Base-by-base conservation (phyloP, 768 basidiomycete species). In the Hirschioporus abietinus region DNA sequence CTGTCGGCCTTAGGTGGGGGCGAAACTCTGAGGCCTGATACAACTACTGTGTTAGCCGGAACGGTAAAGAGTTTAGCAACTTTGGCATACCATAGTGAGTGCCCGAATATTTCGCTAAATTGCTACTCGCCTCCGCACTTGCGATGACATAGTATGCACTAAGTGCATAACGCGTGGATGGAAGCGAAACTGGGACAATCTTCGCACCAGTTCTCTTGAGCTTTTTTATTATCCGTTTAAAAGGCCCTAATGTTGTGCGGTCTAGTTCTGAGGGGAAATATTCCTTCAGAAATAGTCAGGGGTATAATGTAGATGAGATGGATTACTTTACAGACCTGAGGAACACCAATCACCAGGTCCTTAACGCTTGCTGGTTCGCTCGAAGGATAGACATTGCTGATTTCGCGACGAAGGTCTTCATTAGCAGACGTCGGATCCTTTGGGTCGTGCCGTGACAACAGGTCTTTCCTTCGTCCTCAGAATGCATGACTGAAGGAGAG, bases 91-190 rank as follows among this genome's bases (percentile, higher is more conserved):
- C 96, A 72, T 88, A 97, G 71, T 90, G 84, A 1, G 95, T 84
- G 0, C 96, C 96, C 62, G 96, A 94, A 72, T 90, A 99, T 57
- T 95, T 81, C 4, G 92, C 93, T 66, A 99, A 79, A 72, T 96
- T 97, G 66, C 93, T 95, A 68, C 92, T 91, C 0, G 96, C 96
- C 74, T 98, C 96, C 0, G 96, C 95, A 67, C 89, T 92, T 0
- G 96, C 92, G 18, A 99, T 83, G n/a, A 97, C 92, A 72, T 98
- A 99, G 79, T 99, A 99, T 15, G 95, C 91, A 65, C 94, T 93
- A 5, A 99, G 81, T 0, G 93, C 92, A 72, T 90, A 91, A 1
- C 74, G 76, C 0, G 86, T 86, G 1, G 80, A 76, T 0, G 93
- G 91, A 12, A 98, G 79, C 9, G 90, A 89, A 0, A 98, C 87